A percentile compares a stretch with the other conserved stretches of the same genome.
These are phyloP conservation scores for Ceratobasidium sp. DNA, from an alignment of 1,284 basidiomycete species.

Conservation along the genomic window DNA sequence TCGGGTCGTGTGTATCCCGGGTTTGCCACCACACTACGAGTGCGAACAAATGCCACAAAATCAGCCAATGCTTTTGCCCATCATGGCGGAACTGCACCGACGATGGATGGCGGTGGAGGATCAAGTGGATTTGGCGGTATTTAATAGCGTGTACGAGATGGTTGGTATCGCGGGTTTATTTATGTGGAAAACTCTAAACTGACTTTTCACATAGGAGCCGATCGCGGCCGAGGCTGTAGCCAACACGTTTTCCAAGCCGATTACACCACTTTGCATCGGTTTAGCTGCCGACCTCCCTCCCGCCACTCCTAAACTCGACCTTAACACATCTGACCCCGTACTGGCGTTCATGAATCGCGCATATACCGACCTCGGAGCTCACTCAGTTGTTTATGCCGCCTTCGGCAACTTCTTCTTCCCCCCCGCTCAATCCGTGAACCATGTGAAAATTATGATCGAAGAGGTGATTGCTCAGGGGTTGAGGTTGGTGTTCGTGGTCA, in stretches of 20 bases:
- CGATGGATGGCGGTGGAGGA: slow-evolving; percentile 9
- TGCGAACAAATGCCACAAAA: slow-evolving; percentile 22
- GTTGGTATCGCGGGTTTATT: not conserved
- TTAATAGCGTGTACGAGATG: not conserved
- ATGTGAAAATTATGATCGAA: slow-evolving; percentile 8
- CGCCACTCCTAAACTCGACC: no score
- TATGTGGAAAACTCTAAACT: no score
- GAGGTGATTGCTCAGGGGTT: slow-evolving; percentile 8
- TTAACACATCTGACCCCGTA: not conserved
- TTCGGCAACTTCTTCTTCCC: slow-evolving; percentile 28
- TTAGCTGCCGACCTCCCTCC: no score
- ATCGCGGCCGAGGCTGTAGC: not conserved
- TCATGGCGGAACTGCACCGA: not conserved
- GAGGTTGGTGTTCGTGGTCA: slow-evolving; percentile 20
- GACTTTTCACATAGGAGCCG: not conserved
- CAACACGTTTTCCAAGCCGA: not conserved
- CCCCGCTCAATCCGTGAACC: not conserved
- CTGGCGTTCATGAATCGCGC: slow-evolving; percentile 6
- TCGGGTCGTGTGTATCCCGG: slow-evolving; percentile 20
- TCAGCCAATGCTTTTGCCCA: not conserved
- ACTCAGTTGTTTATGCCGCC: slow-evolving; percentile 20
- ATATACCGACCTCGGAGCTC: slow-evolving; percentile 12
- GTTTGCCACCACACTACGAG: slow-evolving; percentile 19
- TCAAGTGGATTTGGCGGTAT: not conserved
- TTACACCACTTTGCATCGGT: not conserved